Base-by-base conservation (phyloP, 768 basidiomycete species). In the Amanita phalloides region DNA sequence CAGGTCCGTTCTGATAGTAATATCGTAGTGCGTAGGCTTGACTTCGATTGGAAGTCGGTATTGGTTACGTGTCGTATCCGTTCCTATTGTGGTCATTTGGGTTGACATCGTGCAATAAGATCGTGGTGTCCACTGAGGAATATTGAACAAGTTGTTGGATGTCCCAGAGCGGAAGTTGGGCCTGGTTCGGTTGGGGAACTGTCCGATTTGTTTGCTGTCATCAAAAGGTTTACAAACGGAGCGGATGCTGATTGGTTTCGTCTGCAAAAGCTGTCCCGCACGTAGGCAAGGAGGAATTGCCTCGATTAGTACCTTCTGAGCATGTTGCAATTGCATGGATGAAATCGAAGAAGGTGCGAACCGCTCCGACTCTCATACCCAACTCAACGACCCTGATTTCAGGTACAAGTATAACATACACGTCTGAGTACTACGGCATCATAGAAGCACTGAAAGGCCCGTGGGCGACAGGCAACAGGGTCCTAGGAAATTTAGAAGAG, bases 1-100 rank as follows among this genome's bases (percentile, higher is more conserved):
- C 48, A 97, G 78, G 68, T 97, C 90, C 3, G 90, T 93, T 60
- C 78, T 80, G 62, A 93, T 68, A 43, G 79, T 80, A 46, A 92
- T 61, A 57, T 88, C 84, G 65, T 93, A 94, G 63, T 92, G 88
- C 6, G 66, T 74, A 10, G 89, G 83, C 58, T 74, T 79, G 49
- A 86, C 76, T 56, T 81, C 68, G 1, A 73, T 72, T 17, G 86
- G 86, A 49, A 90, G 76, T 58, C 87, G 81, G 59, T 78, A 78
- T 51, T 71, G 63, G 58, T 71, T 64, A 10, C 63, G 58, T 8
- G 59, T 51, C 20, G 54, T 55, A 48, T 61, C 51, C 7, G 57
- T 33, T 17, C 58, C 47, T 41, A 60, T 49, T 21, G 64, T 57
- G 23, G 63, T 61, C 67, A 71, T 70, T 43, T 58, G 54, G 48